Percentiles rank a stretch among this genome's conserved stretches.
These are phyloP conservation scores for Neolentinus lepideus DNA, from an alignment of 1,284 basidiomycete genomes.

Conservation along the genomic window DNA sequence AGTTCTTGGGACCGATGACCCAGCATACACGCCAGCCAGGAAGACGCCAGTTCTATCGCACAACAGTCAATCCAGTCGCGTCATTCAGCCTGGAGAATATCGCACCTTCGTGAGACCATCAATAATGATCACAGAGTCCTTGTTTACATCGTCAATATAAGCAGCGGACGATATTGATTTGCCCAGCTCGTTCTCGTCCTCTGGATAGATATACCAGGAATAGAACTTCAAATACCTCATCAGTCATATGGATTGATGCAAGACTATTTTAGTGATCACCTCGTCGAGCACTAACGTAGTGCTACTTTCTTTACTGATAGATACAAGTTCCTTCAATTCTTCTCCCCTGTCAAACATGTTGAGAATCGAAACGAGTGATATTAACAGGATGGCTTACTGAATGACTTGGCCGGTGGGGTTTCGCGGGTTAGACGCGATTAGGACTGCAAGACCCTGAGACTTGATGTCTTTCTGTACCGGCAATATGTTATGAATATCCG, in stretches of 20 bases:
- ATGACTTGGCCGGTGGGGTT: constrained; percentile 87
- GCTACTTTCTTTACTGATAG: constrained; percentile 55
- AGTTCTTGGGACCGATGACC: constrained; percentile 91
- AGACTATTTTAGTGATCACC: constrained; percentile 29
- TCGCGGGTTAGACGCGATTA: constrained; percentile 86
- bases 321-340: constrained; percentile 76
- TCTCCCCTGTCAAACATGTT: constrained; percentile 45
- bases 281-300: constrained; percentile 87
- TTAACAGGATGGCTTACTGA: constrained; percentile 20
- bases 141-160: constrained; percentile 82
- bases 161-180: constrained; percentile 77
- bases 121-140: constrained; percentile 80
- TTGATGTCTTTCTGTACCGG: constrained; percentile 59
- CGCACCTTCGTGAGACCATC: constrained; percentile 88
- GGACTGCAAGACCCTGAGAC: constrained; percentile 77
- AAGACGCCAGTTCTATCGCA: constrained; percentile 72
- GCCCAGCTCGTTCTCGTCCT: constrained; percentile 67
- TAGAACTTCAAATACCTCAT: constrained; percentile 58
- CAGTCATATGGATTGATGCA: background rate
- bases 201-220: constrained; percentile 88
- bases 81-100: too few species aligned
- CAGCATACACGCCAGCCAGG: constrained; percentile 94
- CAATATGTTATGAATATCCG: constrained; percentile 2
- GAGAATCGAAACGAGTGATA: constrained; percentile 1
- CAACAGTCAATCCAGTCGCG: background rate